These are phyloP conservation scores for Ilyonectria sp. DNA, from an alignment of 2,329 filamentous ascomycete genomes.

Conservation along the genomic window DNA sequence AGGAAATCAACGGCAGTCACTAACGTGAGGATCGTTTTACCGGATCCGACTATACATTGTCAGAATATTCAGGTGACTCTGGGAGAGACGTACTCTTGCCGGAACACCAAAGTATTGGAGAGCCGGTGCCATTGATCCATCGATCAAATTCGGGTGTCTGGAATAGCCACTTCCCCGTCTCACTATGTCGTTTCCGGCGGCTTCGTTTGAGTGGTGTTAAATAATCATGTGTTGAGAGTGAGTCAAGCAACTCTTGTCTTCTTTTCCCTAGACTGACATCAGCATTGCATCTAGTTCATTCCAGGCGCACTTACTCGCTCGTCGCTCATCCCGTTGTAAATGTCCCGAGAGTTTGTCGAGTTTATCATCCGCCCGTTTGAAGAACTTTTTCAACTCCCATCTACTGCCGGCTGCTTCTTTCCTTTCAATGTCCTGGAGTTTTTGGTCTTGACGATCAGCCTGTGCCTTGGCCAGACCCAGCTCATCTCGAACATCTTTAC, in stretches of 20 bases:
- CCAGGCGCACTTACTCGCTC: conserved; percentile 4
- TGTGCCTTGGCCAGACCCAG: conserved; percentile 46
- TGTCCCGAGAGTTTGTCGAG: not conserved
- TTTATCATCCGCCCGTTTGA: not conserved
- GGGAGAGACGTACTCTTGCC: conserved; percentile 48
- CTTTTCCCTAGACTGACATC: conserved; percentile 10
- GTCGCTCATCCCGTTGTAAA: conserved; percentile 11
- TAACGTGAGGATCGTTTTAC: conserved; percentile 45
- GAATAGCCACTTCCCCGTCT: conserved; percentile 50
- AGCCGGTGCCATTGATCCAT: conserved; percentile 36
- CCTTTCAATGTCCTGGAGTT: conserved; percentile 40
- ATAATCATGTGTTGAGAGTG: conserved; percentile 48
- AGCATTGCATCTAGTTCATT: not conserved
- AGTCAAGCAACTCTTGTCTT: conserved; percentile 46
- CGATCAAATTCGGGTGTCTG: conserved; percentile 41
- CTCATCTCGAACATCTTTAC: conserved; percentile 44
- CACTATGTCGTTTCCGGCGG: conserved; percentile 45
- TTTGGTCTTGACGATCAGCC: conserved; percentile 40
- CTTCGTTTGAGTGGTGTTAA: conserved; percentile 45
- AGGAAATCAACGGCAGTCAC: not conserved
- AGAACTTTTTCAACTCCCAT: not conserved
- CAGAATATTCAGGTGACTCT: not conserved
- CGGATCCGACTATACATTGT: conserved; percentile 45
- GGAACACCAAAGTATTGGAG: conserved; percentile 47
- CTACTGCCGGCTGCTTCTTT: conserved; percentile 8